Conservation (phyloP, 2,329 filamentous ascomycete species). For the Phyllosticta capitalensis region DNA sequence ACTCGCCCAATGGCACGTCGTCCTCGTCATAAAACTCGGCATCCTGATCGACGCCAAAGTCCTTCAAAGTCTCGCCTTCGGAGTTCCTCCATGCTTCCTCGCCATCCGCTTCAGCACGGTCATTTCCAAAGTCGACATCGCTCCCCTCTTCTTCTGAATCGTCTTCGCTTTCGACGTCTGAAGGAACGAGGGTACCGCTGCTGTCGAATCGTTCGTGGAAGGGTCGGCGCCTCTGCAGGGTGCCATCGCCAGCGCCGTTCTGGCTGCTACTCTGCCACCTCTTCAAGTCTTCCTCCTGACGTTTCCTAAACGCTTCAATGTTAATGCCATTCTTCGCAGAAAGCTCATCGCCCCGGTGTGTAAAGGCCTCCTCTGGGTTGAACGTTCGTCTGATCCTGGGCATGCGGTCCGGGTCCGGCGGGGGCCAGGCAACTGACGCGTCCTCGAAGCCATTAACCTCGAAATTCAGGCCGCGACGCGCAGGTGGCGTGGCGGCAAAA, state of each 20-base stretch:
- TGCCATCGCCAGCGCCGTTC: slow-evolving; percentile 12
- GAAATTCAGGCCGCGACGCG: slow-evolving; percentile 48
- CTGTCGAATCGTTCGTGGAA: slow-evolving; percentile 34
- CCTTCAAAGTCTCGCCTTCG: slow-evolving; percentile 63
- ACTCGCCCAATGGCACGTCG: slow-evolving; percentile 60
- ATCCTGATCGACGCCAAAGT: slow-evolving; percentile 74
- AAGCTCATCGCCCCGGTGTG: slow-evolving; percentile 27
- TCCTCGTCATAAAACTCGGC: slow-evolving; percentile 56
- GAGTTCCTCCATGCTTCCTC: slow-evolving; percentile 61
- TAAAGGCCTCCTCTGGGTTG: slow-evolving; percentile 27
- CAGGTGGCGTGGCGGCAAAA: slow-evolving; percentile 44
- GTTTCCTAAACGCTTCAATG: slow-evolving; percentile 43
- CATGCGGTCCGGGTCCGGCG: slow-evolving; percentile 41
- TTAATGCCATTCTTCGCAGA: slow-evolving; percentile 17
- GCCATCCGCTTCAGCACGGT: slow-evolving; percentile 29
- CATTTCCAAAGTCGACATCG: slow-evolving; percentile 13
- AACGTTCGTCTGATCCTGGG: slow-evolving; percentile 19
- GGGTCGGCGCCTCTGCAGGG: slow-evolving; percentile 29
- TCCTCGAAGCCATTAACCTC: slow-evolving; percentile 69
- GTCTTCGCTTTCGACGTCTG: slow-evolving; percentile 19
- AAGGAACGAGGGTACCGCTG: slow-evolving; percentile 7
- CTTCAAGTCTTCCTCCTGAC: slow-evolving; percentile 44
- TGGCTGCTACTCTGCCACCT: slow-evolving; percentile 24
- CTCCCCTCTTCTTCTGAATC: slow-evolving; percentile 19
- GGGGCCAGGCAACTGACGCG: slow-evolving; percentile 34